Evolutionary conservation across 2,329 filamentous ascomycete genomes (phyloP).

Genomic region (Phialemonium atrogriseum): DNA sequence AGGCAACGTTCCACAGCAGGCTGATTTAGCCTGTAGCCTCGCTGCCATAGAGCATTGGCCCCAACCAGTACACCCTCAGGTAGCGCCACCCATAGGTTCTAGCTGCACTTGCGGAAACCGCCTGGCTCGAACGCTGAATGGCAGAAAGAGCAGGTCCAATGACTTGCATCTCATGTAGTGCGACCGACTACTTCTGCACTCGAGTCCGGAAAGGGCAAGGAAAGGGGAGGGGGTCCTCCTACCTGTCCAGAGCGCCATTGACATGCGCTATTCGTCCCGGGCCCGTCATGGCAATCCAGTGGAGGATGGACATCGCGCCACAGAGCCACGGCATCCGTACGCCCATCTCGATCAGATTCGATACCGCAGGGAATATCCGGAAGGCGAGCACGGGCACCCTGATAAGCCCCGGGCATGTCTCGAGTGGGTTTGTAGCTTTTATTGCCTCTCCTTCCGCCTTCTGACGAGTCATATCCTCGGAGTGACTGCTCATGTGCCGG

Average conservation of each 20-base stretch:
- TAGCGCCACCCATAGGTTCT: neutral
- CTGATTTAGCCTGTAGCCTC: slow-evolving; percentile 15
- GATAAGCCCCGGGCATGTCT: slow-evolving; percentile 13
- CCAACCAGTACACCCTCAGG: slow-evolving; percentile 1
- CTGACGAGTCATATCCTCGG: slow-evolving; percentile 17
- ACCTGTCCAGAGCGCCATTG: slow-evolving; percentile 84
- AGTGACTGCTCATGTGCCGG: slow-evolving; percentile 10
- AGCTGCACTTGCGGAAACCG: slow-evolving; percentile 22
- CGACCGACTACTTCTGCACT: slow-evolving; percentile 18
- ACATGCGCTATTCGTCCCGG: slow-evolving; percentile 67
- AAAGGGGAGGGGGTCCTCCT: slow-evolving; percentile 34
- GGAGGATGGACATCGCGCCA: slow-evolving; percentile 65
- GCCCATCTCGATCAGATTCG: slow-evolving; percentile 64
- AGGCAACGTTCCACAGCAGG: slow-evolving; percentile 22
- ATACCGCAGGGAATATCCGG: slow-evolving; percentile 66
- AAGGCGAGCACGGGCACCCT: slow-evolving; percentile 67
- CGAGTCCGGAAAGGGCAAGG: slow-evolving; percentile 9
- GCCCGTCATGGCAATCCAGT: slow-evolving; percentile 64
- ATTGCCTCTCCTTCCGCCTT: slow-evolving; percentile 14
- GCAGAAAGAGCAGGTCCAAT: slow-evolving; percentile 32
- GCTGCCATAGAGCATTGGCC: slow-evolving; percentile 13
- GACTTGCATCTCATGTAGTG: slow-evolving; percentile 37
- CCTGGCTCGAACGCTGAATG: slow-evolving; percentile 24
- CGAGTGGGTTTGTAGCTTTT: slow-evolving; percentile 8
- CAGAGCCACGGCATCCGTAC: slow-evolving; percentile 85